Conservation (phyloP, 2,329 filamentous ascomycete species). For the Apiospora kogelbergensis region DNA sequence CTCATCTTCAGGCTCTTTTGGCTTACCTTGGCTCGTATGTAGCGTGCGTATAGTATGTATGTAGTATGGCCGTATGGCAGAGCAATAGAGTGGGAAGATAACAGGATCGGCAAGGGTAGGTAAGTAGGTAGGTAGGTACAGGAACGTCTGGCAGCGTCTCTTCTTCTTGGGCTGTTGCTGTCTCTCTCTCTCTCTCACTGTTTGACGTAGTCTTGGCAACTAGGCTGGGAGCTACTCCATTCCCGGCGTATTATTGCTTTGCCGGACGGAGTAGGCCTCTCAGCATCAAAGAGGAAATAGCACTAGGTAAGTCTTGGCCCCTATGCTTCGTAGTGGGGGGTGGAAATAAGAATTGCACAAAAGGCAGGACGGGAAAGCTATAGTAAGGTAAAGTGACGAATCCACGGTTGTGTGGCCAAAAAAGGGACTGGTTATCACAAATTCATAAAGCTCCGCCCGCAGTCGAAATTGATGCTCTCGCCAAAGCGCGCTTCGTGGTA, state of each 20-base stretch:
- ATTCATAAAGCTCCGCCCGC: neutral
- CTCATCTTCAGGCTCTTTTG: constrained; percentile 8
- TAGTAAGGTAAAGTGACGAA: neutral
- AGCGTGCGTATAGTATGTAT: neutral
- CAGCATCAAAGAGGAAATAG: neutral
- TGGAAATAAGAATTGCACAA: neutral
- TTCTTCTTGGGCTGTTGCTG: neutral
- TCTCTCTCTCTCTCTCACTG: neutral
- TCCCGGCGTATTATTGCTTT: constrained; percentile 6
- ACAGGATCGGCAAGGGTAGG: neutral
- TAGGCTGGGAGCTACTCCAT: constrained; percentile 2
- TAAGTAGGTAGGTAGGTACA: neutral
- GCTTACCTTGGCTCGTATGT: neutral
- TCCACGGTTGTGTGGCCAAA: neutral
- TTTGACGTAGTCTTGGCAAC: neutral
- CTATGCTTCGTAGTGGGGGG: constrained; percentile 4
- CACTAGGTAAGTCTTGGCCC: neutral
- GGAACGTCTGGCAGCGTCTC: neutral
- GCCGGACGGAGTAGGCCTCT: neutral
- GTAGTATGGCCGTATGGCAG: neutral
- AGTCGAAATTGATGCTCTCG: neutral
- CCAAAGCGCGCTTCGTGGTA: constrained; percentile 1
- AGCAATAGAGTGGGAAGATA: neutral
- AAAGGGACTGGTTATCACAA: neutral
- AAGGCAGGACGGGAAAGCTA: neutral